A percentile compares a stretch with the other conserved stretches of the same genome.
phyloP scores from a whole-genome alignment of 352 stramenopile species.

The Pythium biforme region DNA sequence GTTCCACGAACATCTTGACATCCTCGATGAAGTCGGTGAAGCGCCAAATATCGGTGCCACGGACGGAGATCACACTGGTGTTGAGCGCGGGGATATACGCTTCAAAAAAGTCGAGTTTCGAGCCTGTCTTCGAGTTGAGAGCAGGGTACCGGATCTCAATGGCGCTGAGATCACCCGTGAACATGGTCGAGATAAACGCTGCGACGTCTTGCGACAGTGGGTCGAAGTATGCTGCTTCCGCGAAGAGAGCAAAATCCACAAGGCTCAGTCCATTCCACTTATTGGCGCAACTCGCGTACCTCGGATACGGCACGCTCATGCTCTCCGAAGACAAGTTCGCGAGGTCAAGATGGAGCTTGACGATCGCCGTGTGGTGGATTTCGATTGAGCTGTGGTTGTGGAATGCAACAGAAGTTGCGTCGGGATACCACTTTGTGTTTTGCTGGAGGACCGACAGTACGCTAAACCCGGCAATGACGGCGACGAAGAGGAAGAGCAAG shows the following conservation, averaged over 20 bases:
- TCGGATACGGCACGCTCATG: slow-evolving; percentile 44
- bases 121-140: slow-evolving; percentile 79
- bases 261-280: slow-evolving; percentile 72
- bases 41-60: slow-evolving; percentile 87
- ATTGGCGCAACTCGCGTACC: slow-evolving; percentile 77
- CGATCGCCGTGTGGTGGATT: slow-evolving; percentile 84
- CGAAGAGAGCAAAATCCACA: slow-evolving; percentile 83
- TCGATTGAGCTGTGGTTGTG: slow-evolving; percentile 61
- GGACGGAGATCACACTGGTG: slow-evolving; percentile 84
- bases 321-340: slow-evolving; percentile 34
- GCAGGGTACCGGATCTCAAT: slow-evolving; percentile 61
- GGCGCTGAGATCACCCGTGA: slow-evolving; percentile 40
- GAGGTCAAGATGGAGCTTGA: slow-evolving; percentile 78
- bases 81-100: slow-evolving; percentile 75
- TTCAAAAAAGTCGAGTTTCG: slow-evolving; percentile 86
- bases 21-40: slow-evolving; percentile 91
- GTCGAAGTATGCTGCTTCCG: slow-evolving; percentile 88
- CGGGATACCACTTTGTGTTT: slow-evolving; percentile 73
- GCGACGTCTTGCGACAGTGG: slow-evolving; percentile 73
- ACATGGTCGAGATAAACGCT: slow-evolving; percentile 70
- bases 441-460: slow-evolving; percentile 72
- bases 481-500: slow-evolving; percentile 70
- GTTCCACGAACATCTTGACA: slow-evolving; percentile 91
- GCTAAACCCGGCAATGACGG: slow-evolving; percentile 71
- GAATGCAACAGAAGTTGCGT: slow-evolving; percentile 68